Evolutionary conservation across 164 flowering plant genomes (phyloP).

Genomic region (Aristolochia fimbriata): DNA sequence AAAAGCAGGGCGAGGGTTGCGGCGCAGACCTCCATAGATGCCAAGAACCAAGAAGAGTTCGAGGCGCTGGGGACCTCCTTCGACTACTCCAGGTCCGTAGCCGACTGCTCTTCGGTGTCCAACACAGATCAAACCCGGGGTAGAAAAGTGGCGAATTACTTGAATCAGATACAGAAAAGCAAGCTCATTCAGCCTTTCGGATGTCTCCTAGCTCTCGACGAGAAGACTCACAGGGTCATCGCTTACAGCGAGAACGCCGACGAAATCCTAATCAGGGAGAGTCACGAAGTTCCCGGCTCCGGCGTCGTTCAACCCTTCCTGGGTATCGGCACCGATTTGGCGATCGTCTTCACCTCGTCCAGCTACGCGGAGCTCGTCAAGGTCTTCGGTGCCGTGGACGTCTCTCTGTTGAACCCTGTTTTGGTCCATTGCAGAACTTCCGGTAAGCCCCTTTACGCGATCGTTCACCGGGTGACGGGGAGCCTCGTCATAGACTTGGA

Average conservation of each 20-base stretch:
- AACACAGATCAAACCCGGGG: slow-evolving; percentile 9
- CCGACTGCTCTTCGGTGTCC: slow-evolving; percentile 6
- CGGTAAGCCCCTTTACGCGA: slow-evolving; percentile 55
- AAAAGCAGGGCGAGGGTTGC: no score
- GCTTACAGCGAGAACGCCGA: slow-evolving; percentile 62
- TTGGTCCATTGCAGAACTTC: slow-evolving; percentile 41
- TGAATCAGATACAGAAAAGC: slow-evolving; percentile 65
- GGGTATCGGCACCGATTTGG: slow-evolving; percentile 41
- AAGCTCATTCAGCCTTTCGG: slow-evolving; percentile 70
- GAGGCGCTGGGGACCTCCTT: slow-evolving; percentile 46
- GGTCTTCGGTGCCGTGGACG: slow-evolving; percentile 40
- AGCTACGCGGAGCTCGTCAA: slow-evolving; percentile 39
- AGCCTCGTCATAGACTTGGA: slow-evolving; percentile 68
- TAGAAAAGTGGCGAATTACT: slow-evolving; percentile 46
- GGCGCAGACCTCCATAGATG: no score
- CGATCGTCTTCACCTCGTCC: slow-evolving; percentile 49
- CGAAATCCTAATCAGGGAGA: slow-evolving; percentile 26
- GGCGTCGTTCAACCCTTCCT: background rate
- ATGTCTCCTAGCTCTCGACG: slow-evolving; percentile 65
- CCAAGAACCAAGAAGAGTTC: slow-evolving; percentile 28
- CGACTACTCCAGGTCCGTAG: slow-evolving; percentile 41
- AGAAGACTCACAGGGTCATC: slow-evolving; percentile 43
- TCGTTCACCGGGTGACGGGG: slow-evolving; percentile 63
- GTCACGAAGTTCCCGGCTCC: background rate
- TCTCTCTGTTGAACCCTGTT: slow-evolving; percentile 59